Evolutionary conservation across 2,329 filamentous ascomycete species (phyloP).

Genomic region (Didymosphaeria variabile): DNA sequence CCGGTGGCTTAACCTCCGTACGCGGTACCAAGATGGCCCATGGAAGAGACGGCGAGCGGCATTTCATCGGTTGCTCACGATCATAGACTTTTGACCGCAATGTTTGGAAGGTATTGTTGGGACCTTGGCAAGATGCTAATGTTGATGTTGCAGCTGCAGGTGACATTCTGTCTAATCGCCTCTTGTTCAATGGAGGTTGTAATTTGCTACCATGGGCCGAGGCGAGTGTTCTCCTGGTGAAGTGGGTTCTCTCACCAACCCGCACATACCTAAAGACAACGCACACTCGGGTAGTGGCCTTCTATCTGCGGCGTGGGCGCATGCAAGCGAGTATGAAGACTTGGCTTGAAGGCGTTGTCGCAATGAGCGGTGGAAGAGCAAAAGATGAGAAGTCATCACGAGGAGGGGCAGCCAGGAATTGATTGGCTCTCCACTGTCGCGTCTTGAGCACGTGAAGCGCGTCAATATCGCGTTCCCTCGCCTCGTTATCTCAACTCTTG

Average conservation of each 20-base stretch:
- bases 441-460: not conserved
- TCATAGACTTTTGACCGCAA: not conserved
- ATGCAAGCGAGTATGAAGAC: not conserved
- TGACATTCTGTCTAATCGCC: no score
- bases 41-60: not conserved
- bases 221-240: not conserved
- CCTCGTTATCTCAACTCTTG: not conserved
- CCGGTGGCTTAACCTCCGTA: not conserved
- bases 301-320: not conserved
- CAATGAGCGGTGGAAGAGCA: not conserved
- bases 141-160: no score
- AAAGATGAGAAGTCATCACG: not conserved
- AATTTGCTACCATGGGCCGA: not conserved
- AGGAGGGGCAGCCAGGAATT: not conserved
- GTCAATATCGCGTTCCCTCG: not conserved
- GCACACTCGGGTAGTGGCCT: not conserved
- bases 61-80: not conserved
- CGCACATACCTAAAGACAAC: not conserved
- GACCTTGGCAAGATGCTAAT: not conserved
- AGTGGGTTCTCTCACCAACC: not conserved
- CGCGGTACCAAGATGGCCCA: not conserved
- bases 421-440: not conserved
- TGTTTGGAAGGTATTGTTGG: not conserved
- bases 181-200: no score
- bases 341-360: not conserved